phyloP scores from a whole-genome alignment of 495 filamentous ascomycete genomes.

The Daldinia loculata region DNA sequence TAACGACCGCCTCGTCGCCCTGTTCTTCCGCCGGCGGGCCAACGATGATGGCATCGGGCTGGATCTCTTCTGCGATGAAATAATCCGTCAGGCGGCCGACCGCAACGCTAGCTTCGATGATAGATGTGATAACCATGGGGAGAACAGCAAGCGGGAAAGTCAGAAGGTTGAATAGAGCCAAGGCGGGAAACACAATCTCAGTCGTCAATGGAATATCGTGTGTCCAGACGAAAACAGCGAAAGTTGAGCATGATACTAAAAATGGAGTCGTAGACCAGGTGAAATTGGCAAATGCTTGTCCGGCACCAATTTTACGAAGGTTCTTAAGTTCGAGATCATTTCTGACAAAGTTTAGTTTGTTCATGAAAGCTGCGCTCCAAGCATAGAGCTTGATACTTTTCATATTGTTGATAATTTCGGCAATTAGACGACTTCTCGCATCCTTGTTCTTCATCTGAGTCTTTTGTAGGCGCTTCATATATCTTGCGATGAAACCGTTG shows the following conservation, averaged over 20 bases:
- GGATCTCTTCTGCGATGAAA: conserved; percentile 88
- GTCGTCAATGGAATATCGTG: conserved; percentile 83
- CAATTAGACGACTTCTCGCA: conserved; percentile 88
- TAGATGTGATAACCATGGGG: conserved; percentile 96
- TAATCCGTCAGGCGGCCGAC: conserved; percentile 86
- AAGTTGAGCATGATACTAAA: conserved; percentile 96
- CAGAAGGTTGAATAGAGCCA: conserved; percentile 89
- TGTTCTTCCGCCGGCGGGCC: conserved; percentile 71
- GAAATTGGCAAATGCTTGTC: conserved; percentile 93
- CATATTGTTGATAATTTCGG: conserved; percentile 99
- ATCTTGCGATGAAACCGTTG: conserved; percentile 88
- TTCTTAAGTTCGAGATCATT: conserved; percentile 97
- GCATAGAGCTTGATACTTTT: conserved; percentile 99
- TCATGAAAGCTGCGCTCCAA: conserved; percentile 97
- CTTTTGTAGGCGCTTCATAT: conserved; percentile 96
- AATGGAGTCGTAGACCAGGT: conserved; percentile 99
- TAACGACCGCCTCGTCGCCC: conserved; percentile 84
- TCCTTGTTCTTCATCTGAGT: conserved; percentile 99
- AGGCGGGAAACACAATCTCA: conserved; percentile 92
- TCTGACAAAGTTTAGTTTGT: conserved; percentile 91
- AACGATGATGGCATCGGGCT: conserved; percentile 78
- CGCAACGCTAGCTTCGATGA: conserved; percentile 96
- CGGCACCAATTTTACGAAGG: conserved; percentile 92
- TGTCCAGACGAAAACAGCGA: conserved; percentile 91
- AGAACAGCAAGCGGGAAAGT: conserved; percentile 95